A percentile compares a stretch with the other conserved stretches of the same genome.
phyloP scores from a whole-genome alignment of 2,329 filamentous ascomycete species.

The Stagonosporopsis rhizophila region DNA sequence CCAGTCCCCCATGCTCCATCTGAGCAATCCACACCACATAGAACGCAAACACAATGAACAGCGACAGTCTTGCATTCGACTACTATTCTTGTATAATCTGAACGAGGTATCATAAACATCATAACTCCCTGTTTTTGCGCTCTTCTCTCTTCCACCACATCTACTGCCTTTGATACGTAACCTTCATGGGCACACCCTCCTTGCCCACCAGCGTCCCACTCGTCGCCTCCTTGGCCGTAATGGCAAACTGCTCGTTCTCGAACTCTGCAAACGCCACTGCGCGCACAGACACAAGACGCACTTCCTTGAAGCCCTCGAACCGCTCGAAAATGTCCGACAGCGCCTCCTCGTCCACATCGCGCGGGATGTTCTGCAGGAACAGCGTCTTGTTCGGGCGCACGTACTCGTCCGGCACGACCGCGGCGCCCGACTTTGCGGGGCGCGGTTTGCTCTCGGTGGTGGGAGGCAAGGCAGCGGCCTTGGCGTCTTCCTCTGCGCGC shows the following conservation, averaged over 20 bases:
- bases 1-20: not conserved
- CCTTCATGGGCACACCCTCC: constrained; percentile 81
- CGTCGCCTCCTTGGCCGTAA: constrained; percentile 91
- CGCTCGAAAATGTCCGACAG: constrained; percentile 82
- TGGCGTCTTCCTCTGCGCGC: constrained; percentile 80
- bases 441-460: constrained; percentile 58
- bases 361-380: constrained; percentile 90
- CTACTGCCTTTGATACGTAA: constrained; percentile 93
- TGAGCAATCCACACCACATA: not conserved
- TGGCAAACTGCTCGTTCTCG: constrained; percentile 86
- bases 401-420: constrained; percentile 95
- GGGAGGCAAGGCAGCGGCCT: constrained; percentile 75
- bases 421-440: constrained; percentile 71
- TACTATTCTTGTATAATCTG: not conserved
- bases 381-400: constrained; percentile 96
- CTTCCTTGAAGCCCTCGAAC: constrained; percentile 94
- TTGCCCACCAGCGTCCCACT: constrained; percentile 82
- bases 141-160: not conserved
- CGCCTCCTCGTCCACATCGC: constrained; percentile 81
- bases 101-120: constrained; percentile 36
- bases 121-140: constrained; percentile 21
- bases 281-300: constrained; percentile 84
- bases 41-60: not conserved
- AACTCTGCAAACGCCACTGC: constrained; percentile 98
- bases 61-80: not conserved